Conservation (phyloP, 140 eudicot species). For the Stevia rebaudiana region DNA sequence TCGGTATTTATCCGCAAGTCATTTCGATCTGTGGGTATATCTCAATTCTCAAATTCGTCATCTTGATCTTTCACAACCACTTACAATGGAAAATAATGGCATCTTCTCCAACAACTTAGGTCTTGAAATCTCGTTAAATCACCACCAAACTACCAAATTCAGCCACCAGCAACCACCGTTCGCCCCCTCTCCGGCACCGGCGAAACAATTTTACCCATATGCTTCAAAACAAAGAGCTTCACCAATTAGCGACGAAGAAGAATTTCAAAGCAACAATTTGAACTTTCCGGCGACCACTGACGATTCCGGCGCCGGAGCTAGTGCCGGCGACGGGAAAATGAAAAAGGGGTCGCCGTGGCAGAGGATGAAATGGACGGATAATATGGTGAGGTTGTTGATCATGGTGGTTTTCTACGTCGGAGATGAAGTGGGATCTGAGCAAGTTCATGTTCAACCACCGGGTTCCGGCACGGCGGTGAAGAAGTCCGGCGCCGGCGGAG, state of each 20-base stretch:
- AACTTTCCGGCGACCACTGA: slow-evolving; percentile 24
- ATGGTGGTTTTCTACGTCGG: slow-evolving; percentile 77
- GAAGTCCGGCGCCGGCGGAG: slow-evolving; percentile 39
- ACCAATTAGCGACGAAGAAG: slow-evolving; percentile 70
- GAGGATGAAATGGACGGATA: slow-evolving; percentile 94
- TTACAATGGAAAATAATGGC: slow-evolving; percentile 55
- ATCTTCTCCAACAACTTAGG: slow-evolving; percentile 47
- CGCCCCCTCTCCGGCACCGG: slow-evolving; percentile 18
- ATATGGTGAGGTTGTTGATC: slow-evolving; percentile 73
- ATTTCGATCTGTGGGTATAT: slow-evolving; percentile 21
- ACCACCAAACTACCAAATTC: slow-evolving; percentile 36
- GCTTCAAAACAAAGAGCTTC: slow-evolving; percentile 35
- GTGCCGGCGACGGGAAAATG: slow-evolving; percentile 36
- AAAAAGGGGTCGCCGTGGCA: slow-evolving; percentile 75
- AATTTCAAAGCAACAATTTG: slow-evolving; percentile 25
- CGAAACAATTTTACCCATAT: slow-evolving; percentile 33
- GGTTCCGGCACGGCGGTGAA: slow-evolving; percentile 29
- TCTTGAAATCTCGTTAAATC: slow-evolving; percentile 65
- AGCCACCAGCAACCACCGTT: slow-evolving; percentile 48
- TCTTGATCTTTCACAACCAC: background rate
- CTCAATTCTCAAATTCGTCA: background rate
- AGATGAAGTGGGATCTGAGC: slow-evolving; percentile 63
- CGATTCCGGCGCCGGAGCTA: slow-evolving; percentile 23
- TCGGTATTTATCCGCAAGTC: slow-evolving; percentile 18
- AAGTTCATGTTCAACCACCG: background rate